Evolutionary conservation across 73 alveolate genomes (phyloP).

Genomic region (Effrenium voratum): DNA sequence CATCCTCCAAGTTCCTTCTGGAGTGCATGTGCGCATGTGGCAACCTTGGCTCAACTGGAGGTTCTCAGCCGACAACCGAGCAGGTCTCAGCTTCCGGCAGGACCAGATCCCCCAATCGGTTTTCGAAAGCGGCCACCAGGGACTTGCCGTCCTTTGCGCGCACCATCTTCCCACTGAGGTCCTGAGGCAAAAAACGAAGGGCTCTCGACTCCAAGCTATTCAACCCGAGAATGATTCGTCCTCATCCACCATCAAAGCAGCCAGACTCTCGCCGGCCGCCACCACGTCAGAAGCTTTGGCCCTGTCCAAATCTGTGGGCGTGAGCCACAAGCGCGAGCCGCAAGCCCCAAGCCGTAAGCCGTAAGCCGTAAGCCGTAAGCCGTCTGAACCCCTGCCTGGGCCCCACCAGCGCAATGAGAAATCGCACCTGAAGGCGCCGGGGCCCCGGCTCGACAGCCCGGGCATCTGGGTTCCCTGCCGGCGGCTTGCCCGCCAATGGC

Average conservation of each 20-base stretch:
- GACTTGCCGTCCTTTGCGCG: not conserved
- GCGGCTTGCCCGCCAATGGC: too few species aligned
- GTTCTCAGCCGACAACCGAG: too few species aligned
- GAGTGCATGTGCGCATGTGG: slow-evolving; percentile 83
- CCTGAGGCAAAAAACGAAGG: not conserved
- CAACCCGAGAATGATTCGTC: not conserved
- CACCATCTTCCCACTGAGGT: slow-evolving; percentile 49
- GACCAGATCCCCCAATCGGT: slow-evolving; percentile 39
- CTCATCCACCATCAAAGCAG: slow-evolving; percentile 69
- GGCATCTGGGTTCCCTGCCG: too few species aligned
- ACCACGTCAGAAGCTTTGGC: not conserved
- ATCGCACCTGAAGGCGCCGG: slow-evolving; percentile 60
- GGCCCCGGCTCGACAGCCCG: too few species aligned
- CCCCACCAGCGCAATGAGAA: slow-evolving; percentile 52
- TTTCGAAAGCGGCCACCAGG: slow-evolving; percentile 61
- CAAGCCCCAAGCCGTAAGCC: slow-evolving; percentile 11
- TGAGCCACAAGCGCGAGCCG: not conserved
- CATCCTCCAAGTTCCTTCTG: slow-evolving; percentile 51
- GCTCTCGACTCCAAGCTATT: not conserved
- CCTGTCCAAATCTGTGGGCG: not conserved
- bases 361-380: too few species aligned
- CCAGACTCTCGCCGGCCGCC: slow-evolving; percentile 74
- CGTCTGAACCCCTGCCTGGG: not conserved
- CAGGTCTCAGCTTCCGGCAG: slow-evolving; percentile 15
- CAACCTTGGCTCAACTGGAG: slow-evolving; percentile 5